Evolutionary conservation across 768 basidiomycete species (phyloP), one percentile per base, ranked within the genome.

Genomic region (Pisolithus sp.): DNA sequence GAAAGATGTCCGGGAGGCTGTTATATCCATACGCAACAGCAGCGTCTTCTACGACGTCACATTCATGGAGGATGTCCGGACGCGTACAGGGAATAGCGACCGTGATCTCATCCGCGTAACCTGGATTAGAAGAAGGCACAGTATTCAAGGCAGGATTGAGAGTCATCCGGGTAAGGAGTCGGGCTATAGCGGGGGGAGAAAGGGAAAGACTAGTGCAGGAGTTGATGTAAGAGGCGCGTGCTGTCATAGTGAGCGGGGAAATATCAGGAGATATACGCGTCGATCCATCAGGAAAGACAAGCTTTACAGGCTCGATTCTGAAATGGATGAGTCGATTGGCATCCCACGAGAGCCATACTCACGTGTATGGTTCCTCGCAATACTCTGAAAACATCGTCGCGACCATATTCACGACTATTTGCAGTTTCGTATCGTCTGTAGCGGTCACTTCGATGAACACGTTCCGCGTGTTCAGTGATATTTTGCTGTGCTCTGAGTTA

Each of bases 311-410:
- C 71, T 99, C 96, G 50, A 99, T 87, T 21, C 93, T 98, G 12
- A 10, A 38, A 18, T 18, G 36, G 2, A 49, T 9, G 36, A 2
- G 31, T 51, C 42, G 53, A 51, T 15, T 40, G 36, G 24, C 28
- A 46, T 36, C 30, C 21, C 34, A 50, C 31, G 28, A 20, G 1
- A 38, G 12, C 34, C 28, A 50, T n/a, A 70, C 91, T 57, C 69
- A 98, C 94, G 89, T 85, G 80, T 85, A 97, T 4, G 93, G 90
- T 39, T 90, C 82, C 54, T 81, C 80, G 66, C 90, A 93, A 65
- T 99, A 96, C 69, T 98, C 94, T 2, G 95, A 86, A 71, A 99
- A 99, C 94, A 98, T 95, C n/a, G 90, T 86, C 2, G 87, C 76
- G 12, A 99, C 82, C 55, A 98, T 94, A 67, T 94, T 96, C 45